A percentile compares a stretch with the other conserved stretches of the same genome.
These are phyloP conservation scores for Adansonia grandidieri DNA, from an alignment of 441 rosid genomes.

Conservation along the genomic window DNA sequence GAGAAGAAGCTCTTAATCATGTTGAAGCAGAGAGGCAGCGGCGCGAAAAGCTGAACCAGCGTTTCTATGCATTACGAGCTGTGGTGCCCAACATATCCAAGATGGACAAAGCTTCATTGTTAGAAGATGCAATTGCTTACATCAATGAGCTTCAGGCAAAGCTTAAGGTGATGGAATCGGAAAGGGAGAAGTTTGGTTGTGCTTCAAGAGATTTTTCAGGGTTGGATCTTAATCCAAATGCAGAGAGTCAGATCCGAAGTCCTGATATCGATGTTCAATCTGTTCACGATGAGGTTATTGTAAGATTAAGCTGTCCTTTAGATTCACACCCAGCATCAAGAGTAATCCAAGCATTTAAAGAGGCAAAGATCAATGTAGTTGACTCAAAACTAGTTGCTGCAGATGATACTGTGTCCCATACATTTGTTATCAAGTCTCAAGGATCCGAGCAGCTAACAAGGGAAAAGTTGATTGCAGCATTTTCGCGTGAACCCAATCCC, in stretches of 20 bases:
- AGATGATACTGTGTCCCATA: conserved; percentile 62
- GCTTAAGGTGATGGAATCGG: conserved; percentile 65
- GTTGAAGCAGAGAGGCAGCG: conserved; percentile 84
- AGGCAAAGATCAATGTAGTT: conserved; percentile 52
- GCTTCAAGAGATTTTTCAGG: conserved; percentile 47
- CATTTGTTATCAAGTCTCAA: conserved; percentile 73
- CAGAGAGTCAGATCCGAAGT: conserved; percentile 40
- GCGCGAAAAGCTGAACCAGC: conserved; percentile 75
- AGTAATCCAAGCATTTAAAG: conserved; percentile 69
- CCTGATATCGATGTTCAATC: conserved; percentile 65
- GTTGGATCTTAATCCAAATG: conserved; percentile 37
- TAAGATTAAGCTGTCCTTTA: conserved; percentile 68
- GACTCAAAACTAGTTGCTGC: conserved; percentile 69
- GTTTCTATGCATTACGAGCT: conserved; percentile 71
- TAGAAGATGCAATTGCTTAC: conserved; percentile 74
- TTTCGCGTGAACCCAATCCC: conserved; percentile 47
- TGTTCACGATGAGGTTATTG: conserved; percentile 58
- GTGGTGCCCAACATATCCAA: conserved; percentile 81
- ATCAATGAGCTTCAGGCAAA: conserved; percentile 74
- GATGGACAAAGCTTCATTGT: conserved; percentile 77
- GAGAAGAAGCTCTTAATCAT: conserved; percentile 77
- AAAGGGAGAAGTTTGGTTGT: conserved; percentile 57
- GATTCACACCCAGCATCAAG: conserved; percentile 82
- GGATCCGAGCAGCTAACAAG: conserved; percentile 71
- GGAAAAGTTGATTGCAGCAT: conserved; percentile 74